Evolutionary conservation across 805 yeast genomes (phyloP).

Genomic region (Yamadazyma takamatsuzukensis): DNA sequence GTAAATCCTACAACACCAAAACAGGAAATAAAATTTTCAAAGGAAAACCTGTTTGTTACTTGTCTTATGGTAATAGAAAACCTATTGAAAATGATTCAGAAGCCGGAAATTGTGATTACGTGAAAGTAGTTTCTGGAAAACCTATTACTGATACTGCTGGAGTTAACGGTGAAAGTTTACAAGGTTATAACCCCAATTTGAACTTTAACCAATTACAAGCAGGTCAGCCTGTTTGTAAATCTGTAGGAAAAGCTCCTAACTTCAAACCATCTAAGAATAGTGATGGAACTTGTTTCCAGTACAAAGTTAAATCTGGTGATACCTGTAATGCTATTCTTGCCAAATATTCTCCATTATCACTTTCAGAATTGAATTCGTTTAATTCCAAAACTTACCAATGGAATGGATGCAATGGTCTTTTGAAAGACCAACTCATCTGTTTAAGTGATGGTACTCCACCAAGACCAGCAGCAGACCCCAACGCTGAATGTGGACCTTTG

Average conservation of each 20-base stretch:
- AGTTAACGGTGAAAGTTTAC: conserved; percentile 9
- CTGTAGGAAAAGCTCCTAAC: conserved; percentile 8
- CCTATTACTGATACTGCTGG: conserved; percentile 3
- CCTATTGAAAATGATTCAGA: conserved; percentile 7
- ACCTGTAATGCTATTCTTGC: conserved; percentile 10
- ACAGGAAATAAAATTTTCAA: conserved; percentile 9
- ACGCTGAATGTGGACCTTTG: conserved; percentile 18
- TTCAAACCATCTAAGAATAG: conserved; percentile 9
- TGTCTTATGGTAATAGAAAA: conserved; percentile 8
- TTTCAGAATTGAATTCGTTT: conserved; percentile 6
- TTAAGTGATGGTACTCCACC: conserved; percentile 16
- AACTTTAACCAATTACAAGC: conserved; percentile 7
- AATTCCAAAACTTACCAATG: conserved; percentile 15
- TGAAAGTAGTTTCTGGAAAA: conserved; percentile 2
- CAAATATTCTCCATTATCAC: conserved; percentile 9
- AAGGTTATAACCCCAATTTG: conserved; percentile 9
- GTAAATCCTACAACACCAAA: conserved; percentile 6
- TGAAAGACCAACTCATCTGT: conserved; percentile 11
- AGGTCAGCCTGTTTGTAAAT: conserved; percentile 11
- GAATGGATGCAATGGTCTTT: conserved; percentile 13
- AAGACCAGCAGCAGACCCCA: conserved; percentile 11
- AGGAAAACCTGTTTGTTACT: conserved; percentile 6
- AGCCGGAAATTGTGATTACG: conserved; percentile 10
- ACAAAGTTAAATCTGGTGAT: conserved; percentile 12
- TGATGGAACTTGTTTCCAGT: conserved; percentile 16